Base-by-base conservation (phyloP, 257 asterid species). In the Mitragyna speciosa region DNA sequence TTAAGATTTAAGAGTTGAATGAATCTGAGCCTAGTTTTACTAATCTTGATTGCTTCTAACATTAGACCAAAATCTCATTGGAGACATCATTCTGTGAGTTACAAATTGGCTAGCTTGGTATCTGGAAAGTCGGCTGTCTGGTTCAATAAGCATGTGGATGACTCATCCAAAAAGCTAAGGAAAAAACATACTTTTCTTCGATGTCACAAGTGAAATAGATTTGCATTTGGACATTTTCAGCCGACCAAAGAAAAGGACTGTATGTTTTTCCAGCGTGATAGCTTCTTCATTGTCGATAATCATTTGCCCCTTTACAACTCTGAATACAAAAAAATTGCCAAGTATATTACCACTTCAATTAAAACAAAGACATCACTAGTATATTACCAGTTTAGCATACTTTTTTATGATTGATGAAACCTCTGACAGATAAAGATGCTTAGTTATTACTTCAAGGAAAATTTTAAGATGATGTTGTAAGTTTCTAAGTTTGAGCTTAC, bases 51-150 rank as follows among this genome's bases (percentile, higher is more conserved):
- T 26, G 22, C 70, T 28, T 64, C 41, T 64, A 12, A 17, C 12
- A 28, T 28, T 64, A n/a, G 70, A 12, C 15, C 19, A 64, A 61
- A 26, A 28, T 26, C 68, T 28, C 26, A 61, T 3, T 10, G 68
- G 68, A n/a, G 67, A n/a, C 0, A 61, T 24, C 68, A 63, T 26
- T 31, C 68, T 39, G 11, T 63, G 68, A 26, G 19, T 26, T 63
- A 63, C 28, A 15, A 72, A 49, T 26, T 19, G 4, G 43, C 63
- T 19, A 72, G 48, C 61, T 48, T 10, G 14, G 20, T 5, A 72
- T 72, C 76, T 72, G 76, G 45, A 73, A 73, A 73, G 65, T 49
- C 47, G 76, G 64, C 47, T 51, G 65, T 16, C 65, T 51, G 76
- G 48, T 72, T 26, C 63, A 48, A 72, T 2, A 19, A 48, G 48